These are phyloP conservation scores for Nephromyces sp. DNA, from an alignment of 169 alveolate species.

Conservation along the genomic window DNA sequence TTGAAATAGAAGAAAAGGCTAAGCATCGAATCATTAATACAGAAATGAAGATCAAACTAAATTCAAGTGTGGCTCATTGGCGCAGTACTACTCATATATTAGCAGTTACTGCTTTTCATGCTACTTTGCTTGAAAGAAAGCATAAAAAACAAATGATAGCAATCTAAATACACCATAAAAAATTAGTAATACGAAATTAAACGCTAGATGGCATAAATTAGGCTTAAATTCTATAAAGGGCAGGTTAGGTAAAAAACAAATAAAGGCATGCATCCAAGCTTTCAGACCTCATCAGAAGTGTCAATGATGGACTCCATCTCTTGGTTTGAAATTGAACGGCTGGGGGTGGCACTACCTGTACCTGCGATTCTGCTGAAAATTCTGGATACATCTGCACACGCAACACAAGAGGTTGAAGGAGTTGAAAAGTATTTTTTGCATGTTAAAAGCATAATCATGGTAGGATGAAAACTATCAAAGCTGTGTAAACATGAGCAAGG, in stretches of 20 bases:
- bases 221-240: neutral
- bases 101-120: too few relatives aligned
- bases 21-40: too few relatives aligned
- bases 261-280: neutral
- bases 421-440: too few relatives aligned
- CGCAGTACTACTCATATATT: too few relatives aligned
- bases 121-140: slow-evolving; percentile 3
- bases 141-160: neutral
- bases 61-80: too few relatives aligned
- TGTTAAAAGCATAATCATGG: too few relatives aligned
- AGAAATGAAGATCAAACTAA: too few relatives aligned
- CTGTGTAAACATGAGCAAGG: too few relatives aligned
- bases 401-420: too few relatives aligned
- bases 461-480: too few relatives aligned
- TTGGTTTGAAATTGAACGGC: slow-evolving; percentile 32
- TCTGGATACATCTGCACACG: too few relatives aligned
- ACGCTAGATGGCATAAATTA: neutral
- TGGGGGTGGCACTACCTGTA: slow-evolving; percentile 43
- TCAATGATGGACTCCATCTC: slow-evolving; percentile 37
- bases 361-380: slow-evolving; percentile 44
- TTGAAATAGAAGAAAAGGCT: too few relatives aligned
- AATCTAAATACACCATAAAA: neutral
- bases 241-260: neutral
- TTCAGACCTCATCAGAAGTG: slow-evolving; percentile 43
- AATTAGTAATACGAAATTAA: neutral